Evolutionary conservation across 768 basidiomycete species (phyloP).

Genomic region (Termitomyces sp.): DNA sequence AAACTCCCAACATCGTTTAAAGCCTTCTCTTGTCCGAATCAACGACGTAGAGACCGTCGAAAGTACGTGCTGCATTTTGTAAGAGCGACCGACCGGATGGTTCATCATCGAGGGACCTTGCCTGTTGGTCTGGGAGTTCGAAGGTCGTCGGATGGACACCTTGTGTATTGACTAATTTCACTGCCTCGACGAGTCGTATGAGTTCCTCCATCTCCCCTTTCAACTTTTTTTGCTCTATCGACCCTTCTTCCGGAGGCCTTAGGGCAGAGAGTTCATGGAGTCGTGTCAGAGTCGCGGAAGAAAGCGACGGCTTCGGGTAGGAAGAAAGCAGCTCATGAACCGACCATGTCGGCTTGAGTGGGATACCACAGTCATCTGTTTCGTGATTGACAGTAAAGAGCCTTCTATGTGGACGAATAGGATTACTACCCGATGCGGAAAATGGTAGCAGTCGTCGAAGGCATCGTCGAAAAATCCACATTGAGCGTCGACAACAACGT

Average conservation of each 20-base stretch:
- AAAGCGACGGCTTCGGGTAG: slow-evolving; percentile 63
- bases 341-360: slow-evolving; percentile 71
- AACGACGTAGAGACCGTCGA: slow-evolving; percentile 57
- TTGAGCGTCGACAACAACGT: slow-evolving; percentile 6
- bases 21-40: slow-evolving; percentile 38
- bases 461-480: slow-evolving; percentile 19
- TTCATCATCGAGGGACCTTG: slow-evolving; percentile 8
- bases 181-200: slow-evolving; percentile 75
- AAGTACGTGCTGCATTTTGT: slow-evolving; percentile 42
- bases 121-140: slow-evolving; percentile 28
- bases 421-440: slow-evolving; percentile 3
- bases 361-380: slow-evolving; percentile 60
- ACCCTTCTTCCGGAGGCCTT: slow-evolving; percentile 54
- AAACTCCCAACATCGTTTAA: not conserved
- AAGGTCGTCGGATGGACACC: slow-evolving; percentile 25
- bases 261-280: slow-evolving; percentile 75
- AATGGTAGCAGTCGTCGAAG: slow-evolving; percentile 13
- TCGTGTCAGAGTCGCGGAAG: slow-evolving; percentile 49
- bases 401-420: slow-evolving; percentile 3
- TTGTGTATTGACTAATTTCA: slow-evolving; percentile 52
- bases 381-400: slow-evolving; percentile 12
- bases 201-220: slow-evolving; percentile 65
- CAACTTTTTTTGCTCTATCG: slow-evolving; percentile 43
- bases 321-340: slow-evolving; percentile 72
- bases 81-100: slow-evolving; percentile 40